Evolutionary conservation across 306 rosid species (phyloP), one percentile per base, ranked within the genome.

Genomic region (Trifolium fragiferum): DNA sequence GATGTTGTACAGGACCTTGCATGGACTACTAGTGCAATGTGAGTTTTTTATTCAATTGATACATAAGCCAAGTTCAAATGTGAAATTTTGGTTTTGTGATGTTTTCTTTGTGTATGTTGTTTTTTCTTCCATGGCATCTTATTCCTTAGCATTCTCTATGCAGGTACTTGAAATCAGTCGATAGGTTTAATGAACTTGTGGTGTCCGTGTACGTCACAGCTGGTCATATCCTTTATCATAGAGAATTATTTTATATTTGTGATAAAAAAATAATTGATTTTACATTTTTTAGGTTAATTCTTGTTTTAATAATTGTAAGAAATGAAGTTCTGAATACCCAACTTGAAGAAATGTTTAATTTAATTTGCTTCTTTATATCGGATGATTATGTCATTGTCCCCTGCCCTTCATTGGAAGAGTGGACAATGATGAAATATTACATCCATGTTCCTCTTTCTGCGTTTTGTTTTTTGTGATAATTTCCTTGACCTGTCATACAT

Each of bases 11-110:
- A 94, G 86, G 98, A 94, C 86, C 89, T 91, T 79, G 98, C 98
- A 14, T 91, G 98, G 98, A 91, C 98, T 70, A 94, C 98, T 25
- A 94, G 97, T 72, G 96, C 98, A 58, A 94, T 94, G 98, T 94
- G 70, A 86, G 88, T 86, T 70, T 11, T 50, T 9, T 43, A 69
- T 68, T n/a, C 8, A 6, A 25, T 47, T 47, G 32, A 19, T 54
- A 4, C 59, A 47, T 10, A 12, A 66, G 68, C 63, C 20, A 40
- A 25, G 4, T 51, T 23, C 11, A 54, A 43, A 18, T 66, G 12
- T 41, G 18, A 61, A 47, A 46, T 58, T 19, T 3, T 70, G 32
- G 23, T 23, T 49, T 15, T 23, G 20, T 60, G 23, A 15, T 65
- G 25, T 7, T 50, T 23, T 9, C 46, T 51, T 75, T 73, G 44